A percentile compares a stretch with the other conserved stretches of the same genome.
These are phyloP conservation scores for Neonothopanus nambi DNA, from an alignment of 1,284 basidiomycete genomes.

Conservation along the genomic window DNA sequence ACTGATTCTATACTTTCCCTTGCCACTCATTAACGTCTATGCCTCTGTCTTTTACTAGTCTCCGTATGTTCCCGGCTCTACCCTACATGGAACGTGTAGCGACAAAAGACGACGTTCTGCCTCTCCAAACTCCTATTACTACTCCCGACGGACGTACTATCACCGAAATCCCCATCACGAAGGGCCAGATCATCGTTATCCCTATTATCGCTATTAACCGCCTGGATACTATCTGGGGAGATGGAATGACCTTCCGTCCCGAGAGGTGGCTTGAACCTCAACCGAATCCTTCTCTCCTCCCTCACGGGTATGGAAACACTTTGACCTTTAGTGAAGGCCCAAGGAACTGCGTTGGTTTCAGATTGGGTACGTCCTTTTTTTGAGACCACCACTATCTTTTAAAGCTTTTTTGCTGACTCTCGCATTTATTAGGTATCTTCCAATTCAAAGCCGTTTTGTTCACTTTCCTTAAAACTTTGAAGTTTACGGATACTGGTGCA, in stretches of 20 bases:
- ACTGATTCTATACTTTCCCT: constrained; percentile 24
- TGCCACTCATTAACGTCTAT: too few relatives aligned
- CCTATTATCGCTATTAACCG: constrained; percentile 15
- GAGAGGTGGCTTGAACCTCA: neutral
- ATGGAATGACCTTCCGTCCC: neutral
- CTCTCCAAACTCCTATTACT: constrained; percentile 27
- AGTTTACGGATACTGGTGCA: too few relatives aligned
- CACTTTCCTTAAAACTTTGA: too few relatives aligned
- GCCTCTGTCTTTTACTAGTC: constrained; percentile 23
- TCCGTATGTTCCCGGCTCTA: constrained; percentile 33
- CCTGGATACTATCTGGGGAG: neutral
- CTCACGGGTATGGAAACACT: neutral
- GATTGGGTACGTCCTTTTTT: too few relatives aligned
- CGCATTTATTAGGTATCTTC: too few relatives aligned
- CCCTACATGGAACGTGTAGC: constrained; percentile 33
- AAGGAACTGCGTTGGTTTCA: too few relatives aligned
- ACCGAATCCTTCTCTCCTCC: neutral
- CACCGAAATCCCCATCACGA: neutral
- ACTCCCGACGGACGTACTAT: neutral
- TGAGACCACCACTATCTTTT: too few relatives aligned
- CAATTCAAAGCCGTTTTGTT: too few relatives aligned
- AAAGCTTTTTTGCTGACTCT: too few relatives aligned
- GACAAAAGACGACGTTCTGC: constrained; percentile 36
- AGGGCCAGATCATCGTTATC: constrained; percentile 11
- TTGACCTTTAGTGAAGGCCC: too few relatives aligned